Evolutionary conservation across 2,329 filamentous ascomycete genomes (phyloP).

Genomic region (Aphanoascus verrucosus): DNA sequence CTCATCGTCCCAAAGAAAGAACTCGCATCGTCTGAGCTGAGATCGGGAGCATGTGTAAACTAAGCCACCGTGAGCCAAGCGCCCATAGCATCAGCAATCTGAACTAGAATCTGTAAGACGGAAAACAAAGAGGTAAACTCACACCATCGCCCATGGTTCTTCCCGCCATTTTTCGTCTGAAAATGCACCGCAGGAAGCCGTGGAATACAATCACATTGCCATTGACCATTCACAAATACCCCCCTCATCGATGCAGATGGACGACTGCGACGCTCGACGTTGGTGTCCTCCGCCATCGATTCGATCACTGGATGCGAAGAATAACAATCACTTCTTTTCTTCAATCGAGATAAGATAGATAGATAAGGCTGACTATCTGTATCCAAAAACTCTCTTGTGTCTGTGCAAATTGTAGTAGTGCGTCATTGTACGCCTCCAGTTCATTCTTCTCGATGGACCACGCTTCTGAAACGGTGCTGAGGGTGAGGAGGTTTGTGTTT

Average conservation of each 20-base stretch:
- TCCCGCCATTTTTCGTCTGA: constrained; percentile 47
- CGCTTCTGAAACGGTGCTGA: no score
- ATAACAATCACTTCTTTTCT: no score
- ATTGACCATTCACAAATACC: constrained; percentile 35
- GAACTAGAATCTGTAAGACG: constrained; percentile 4
- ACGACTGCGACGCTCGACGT: neutral
- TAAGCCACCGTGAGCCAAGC: constrained; percentile 13
- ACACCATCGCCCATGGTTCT: constrained; percentile 48
- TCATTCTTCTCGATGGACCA: no score
- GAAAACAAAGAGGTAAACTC: constrained; percentile 15
- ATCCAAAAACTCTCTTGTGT: no score
- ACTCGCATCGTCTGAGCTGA: constrained; percentile 41
- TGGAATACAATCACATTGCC: constrained; percentile 48
- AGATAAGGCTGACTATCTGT: no score
- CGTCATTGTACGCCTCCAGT: no score
- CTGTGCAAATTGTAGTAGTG: no score
- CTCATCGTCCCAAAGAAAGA: constrained; percentile 53
- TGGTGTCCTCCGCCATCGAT: neutral
- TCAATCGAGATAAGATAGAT: no score
- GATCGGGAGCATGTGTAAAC: constrained; percentile 49
- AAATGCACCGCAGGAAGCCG: constrained; percentile 45
- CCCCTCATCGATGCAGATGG: constrained; percentile 21
- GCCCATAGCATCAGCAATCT: no score
- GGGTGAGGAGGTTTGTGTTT: no score
- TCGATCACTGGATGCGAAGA: no score